Evolutionary conservation across 108 stramenopile genomes (phyloP), one percentile per base, ranked within the genome.

Genomic region (Bacterosira constricta): DNA sequence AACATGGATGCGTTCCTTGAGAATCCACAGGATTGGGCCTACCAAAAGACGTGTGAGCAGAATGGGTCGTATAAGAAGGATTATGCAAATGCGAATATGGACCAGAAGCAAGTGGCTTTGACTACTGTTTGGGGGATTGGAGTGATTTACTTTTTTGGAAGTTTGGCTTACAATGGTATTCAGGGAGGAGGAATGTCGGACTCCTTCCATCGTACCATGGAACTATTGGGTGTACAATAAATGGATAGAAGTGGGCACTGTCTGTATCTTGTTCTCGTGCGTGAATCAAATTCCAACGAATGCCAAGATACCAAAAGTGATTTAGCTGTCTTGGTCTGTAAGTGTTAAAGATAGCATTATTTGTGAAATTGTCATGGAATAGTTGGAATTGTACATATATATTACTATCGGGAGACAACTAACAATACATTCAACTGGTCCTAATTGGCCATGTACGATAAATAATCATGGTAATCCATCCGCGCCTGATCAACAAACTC

Each of bases 1-100:
- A 85, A 88, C 34, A 88, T 88, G 87, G 87, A 88, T 45, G 82
- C 82, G 4, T 88, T 85, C 62, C 73, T 87, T 21, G 74, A 77
- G 20, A 87, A 87, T 42, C 74, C 84, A n/a, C 68, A 69, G 21
- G 55, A 67, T 25, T 59, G 65, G 65, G 65, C 53, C 15, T 67
- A 63, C 60, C 82, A 83, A 52, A 83, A 83, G 67, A 49, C 45
- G 3, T 30, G 18, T 1, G 82, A 83, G 67, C 37, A 57, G 52
- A 83, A 79, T 54, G 82, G 82, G 7, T 65, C 57, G 18, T 75
- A 47, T 34, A 63, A 63, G 23, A 75, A 79, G 51, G 82, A 83
- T 23, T 83, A 79, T 56, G 78, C 78, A 17, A 79, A 79, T 66
- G 78, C 78, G 25, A 79, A 79, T 27, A 79, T 79, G 78, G 29